Base-by-base conservation (phyloP, 2,329 filamentous ascomycete species). In the Neophaeococcomyces mojaviensis region DNA sequence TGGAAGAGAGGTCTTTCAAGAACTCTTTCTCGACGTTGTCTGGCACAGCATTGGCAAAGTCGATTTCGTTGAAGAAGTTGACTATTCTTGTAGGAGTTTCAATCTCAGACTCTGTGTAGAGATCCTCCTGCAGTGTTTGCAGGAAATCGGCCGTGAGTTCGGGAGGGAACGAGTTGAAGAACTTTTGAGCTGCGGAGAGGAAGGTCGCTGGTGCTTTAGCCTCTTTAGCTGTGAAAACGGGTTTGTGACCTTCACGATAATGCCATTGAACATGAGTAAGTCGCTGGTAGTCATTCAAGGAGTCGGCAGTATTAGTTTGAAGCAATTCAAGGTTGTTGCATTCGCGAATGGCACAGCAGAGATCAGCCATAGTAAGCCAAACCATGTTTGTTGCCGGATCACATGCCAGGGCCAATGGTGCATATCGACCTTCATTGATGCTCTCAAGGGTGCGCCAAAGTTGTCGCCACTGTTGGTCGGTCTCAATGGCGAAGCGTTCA, bases 391-490 rank as follows among this genome's bases (percentile, higher is more conserved):
- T 74, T 39, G 78, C 73, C 1, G 75, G 64, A 58, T 97, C 92
- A 46, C 86, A 81, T 0, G 82, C 78, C 36, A 97, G 70, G 1
- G 86, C 82, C 36, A 97, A 67, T 0, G 86, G 83, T 59, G 96
- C 89, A 15, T 85, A 84, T 58, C 89, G 77, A 58, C 87, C 83
- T 58, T 85, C 88, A 61, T 97, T 88, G 33, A 98, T 70, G 61
- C 95, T 89, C 10, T 86, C 74, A 15, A 94, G 75, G 15, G 97
- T 74, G 26, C 88, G 81, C 68, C 88, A 95, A 64, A 94, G 94
- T 41, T 86, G 79, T 52, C 85, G 81, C 92, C 92, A 98, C 62
- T 95, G 88, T 9, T 78, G 75, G 59, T 92, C 84, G 44, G 84
- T 81, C 26, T 86, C 81, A 28, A 73, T 70, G 47, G 84, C 77